Evolutionary conservation across 2,329 filamentous ascomycete genomes (phyloP), one percentile per base, ranked within the genome.

Genomic region (Ambrosiella cleistominuta): DNA sequence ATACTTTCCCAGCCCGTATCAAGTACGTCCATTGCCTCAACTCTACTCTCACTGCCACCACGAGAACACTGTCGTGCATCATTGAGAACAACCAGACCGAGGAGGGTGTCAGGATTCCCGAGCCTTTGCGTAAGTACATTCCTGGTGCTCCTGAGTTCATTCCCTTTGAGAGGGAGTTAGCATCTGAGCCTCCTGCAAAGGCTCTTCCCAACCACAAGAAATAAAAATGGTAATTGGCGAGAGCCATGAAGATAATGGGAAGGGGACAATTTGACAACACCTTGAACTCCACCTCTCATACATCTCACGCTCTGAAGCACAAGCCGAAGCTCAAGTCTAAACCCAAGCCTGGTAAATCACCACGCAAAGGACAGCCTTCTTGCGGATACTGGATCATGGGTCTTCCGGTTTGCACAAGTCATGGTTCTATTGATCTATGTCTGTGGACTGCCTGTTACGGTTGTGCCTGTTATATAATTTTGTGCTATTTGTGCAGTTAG

Each of bases 1-100:
- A 13, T 7, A 27, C 7, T 7, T 17, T 27, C 12, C 44, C 44
- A 61, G 63, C 61, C 50, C 63, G 85, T 70, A 98, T 97, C 80
- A 85, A 88, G 64, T 98, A 96, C 68, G 90, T 95, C 42, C 93
- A 98, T 71, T 88, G 86, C 45, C 75, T 96, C 61, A 96, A 96
- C 73, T 86, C 86, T 62, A 95, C 86, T 17, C 76, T 96, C 44
- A 91, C 86, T 70, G 91, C 91, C 15, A 96, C 91, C 1, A 90
- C 95, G 68, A 80, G 91, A 68, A 88, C 91, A 0, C 77, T 97
- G 54, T 97, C 93, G 77, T 96, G 91, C 69, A 77, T 98, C 49
- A 79, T 98, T 44, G 93, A 98, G 73, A 98, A 97, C 73, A 97
- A 91, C 71, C 93, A 98, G 75, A 93, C 84, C 0, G 83, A 89